Conservation (phyloP, 345 rosid genomes). For the Aquilaria yunnanensis region DNA sequence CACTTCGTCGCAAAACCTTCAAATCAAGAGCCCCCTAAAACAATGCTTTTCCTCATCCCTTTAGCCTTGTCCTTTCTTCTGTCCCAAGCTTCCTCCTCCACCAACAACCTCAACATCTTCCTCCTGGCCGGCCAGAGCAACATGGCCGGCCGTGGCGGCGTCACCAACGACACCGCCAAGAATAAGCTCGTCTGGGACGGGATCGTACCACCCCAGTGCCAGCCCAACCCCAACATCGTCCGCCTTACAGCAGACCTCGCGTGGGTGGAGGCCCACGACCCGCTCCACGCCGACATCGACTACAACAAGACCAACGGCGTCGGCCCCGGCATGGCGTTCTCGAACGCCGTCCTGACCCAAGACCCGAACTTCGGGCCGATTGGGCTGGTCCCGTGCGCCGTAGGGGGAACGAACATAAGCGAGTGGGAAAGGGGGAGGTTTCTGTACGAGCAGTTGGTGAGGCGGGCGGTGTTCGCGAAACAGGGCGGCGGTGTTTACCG, state of each 20-base stretch:
- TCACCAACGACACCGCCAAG: slow-evolving; percentile 32
- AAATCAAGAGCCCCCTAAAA: background rate
- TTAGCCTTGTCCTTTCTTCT: slow-evolving; percentile 11
- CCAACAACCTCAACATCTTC: slow-evolving; percentile 34
- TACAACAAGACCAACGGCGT: slow-evolving; percentile 49
- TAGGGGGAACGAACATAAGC: slow-evolving; percentile 69
- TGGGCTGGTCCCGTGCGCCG: slow-evolving; percentile 82
- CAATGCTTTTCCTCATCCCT: slow-evolving; percentile 19
- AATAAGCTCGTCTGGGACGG: slow-evolving; percentile 58
- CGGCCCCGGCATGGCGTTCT: slow-evolving; percentile 84
- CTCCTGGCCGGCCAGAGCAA: slow-evolving; percentile 89
- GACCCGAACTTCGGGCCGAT: slow-evolving; percentile 23
- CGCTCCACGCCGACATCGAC: slow-evolving; percentile 80
- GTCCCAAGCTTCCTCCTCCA: slow-evolving; percentile 13
- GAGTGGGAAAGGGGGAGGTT: slow-evolving; percentile 61
- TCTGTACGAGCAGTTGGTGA: slow-evolving; percentile 47
- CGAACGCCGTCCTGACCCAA: slow-evolving; percentile 34
- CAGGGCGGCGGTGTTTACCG: slow-evolving; percentile 40
- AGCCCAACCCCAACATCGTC: slow-evolving; percentile 40
- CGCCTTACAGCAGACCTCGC: slow-evolving; percentile 40
- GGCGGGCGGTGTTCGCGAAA: slow-evolving; percentile 36
- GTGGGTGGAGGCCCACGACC: slow-evolving; percentile 69
- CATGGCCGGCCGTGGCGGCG: slow-evolving; percentile 92
- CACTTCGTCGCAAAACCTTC: slow-evolving; percentile 4
- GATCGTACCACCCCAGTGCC: slow-evolving; percentile 52